Evolutionary conservation across 176 grass and related monocot genomes (phyloP).

Genomic region (Rhynchospora pubera): DNA sequence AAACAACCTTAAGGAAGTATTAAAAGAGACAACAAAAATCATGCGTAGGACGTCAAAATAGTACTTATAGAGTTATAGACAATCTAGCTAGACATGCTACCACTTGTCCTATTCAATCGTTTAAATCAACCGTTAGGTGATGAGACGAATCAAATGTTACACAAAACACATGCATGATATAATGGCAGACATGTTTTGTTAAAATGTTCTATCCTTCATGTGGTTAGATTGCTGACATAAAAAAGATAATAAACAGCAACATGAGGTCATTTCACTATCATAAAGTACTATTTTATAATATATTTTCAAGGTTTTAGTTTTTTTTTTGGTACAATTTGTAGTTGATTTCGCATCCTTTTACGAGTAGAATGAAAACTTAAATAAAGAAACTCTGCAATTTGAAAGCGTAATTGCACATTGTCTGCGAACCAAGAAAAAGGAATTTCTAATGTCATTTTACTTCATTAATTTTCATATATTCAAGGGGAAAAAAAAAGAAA

Average conservation of each 20-base stretch:
- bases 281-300: neutral
- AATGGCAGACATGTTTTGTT: neutral
- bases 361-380: neutral
- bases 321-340: neutral
- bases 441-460: neutral
- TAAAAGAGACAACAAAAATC: neutral
- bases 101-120: neutral
- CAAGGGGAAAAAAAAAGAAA: neutral
- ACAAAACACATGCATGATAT: neutral
- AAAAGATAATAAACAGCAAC: neutral
- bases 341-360: neutral
- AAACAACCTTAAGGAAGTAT: neutral
- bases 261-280: neutral
- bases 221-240: neutral
- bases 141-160: neutral
- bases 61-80: neutral
- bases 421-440: neutral
- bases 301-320: too few relatives aligned
- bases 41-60: neutral
- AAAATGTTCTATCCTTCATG: neutral
- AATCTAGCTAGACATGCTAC: slow-evolving; percentile 6
- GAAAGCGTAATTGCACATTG: neutral
- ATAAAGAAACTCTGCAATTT: neutral
- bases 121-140: neutral
- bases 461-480: neutral